Evolutionary conservation across 75 land plant genomes (phyloP), one percentile per base, ranked within the genome.

Genomic region (Sequoia sempervirens): DNA sequence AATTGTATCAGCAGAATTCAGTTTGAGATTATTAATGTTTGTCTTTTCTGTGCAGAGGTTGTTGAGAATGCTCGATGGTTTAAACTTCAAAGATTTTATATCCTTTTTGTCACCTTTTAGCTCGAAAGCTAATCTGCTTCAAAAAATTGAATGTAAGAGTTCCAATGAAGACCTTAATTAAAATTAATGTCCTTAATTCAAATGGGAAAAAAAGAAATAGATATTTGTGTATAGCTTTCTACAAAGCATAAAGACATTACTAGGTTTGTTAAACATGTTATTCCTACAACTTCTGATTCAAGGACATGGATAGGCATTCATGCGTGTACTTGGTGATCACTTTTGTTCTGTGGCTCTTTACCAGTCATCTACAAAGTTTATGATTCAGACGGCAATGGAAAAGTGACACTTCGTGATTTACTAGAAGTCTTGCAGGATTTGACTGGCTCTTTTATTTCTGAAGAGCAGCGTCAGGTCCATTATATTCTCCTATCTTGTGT

Each of bases 331-430:
- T 83, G 45, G 73, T 82, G 47, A 79, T 15, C 28, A 23, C 43
- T 83, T 61, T 36, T 41, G 34, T 28, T 17, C 45, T 38, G 34
- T 81, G 54, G 58, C 43, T 79, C 64, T 85, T 2, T 81, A 17
- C 46, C 93, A 97, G 99, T 95, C 76, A 95, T 97, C 43, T 97
- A 95, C 88, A 97, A 91, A 84, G 92, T 97, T 26, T 95, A 97
- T 85, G 99, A 97, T 83, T 81, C 90, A 10, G 95, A 95, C 72
- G 85, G 89, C 72, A 89, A 95, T 83, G 99, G 99, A 43, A 94
- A 93, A 88, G 99, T 97, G 81, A 90, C 94, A 56, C 90, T 90
- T 50, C 85, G 86, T 85, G 97, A 97, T 84, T 88, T 97, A 81
- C 46, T 95, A 76, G 93, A 90, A 83, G 95, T 97, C 38, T 84